These are phyloP conservation scores for Coprinopsis cinerea DNA, from an alignment of 768 basidiomycete species.

Conservation along the genomic window DNA sequence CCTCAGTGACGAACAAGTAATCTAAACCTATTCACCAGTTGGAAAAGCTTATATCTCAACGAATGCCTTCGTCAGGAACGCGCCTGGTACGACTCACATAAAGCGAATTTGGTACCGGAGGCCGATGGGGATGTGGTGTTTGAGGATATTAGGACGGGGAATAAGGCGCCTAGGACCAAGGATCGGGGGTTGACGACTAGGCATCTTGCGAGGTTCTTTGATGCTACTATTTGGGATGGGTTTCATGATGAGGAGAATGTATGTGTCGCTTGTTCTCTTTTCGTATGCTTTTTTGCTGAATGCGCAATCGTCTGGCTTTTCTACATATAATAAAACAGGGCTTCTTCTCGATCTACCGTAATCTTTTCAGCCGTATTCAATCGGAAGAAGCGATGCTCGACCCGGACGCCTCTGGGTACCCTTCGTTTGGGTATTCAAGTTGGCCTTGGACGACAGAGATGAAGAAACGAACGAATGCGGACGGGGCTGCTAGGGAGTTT, in stretches of 20 bases:
- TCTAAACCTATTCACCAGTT: constrained; percentile 15
- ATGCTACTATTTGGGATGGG: constrained; percentile 58
- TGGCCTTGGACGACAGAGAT: constrained; percentile 62
- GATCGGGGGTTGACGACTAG: constrained; percentile 76
- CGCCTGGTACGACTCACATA: constrained; percentile 97
- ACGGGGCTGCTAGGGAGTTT: constrained; percentile 56
- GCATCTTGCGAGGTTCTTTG: constrained; percentile 83
- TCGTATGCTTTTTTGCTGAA: not conserved
- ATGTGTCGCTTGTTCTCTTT: constrained; percentile 27
- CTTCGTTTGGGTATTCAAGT: constrained; percentile 74
- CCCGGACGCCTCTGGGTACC: constrained; percentile 48
- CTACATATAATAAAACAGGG: constrained; percentile 42
- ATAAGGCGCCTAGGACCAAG: constrained; percentile 41
- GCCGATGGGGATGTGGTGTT: constrained; percentile 82
- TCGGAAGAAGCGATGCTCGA: constrained; percentile 65
- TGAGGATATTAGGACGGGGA: constrained; percentile 77
- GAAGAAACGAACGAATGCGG: constrained; percentile 36
- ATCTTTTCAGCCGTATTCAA: constrained; percentile 77
- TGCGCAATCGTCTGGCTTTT: not conserved
- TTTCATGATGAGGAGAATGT: constrained; percentile 58
- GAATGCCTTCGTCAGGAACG: constrained; percentile 83
- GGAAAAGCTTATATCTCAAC: not conserved
- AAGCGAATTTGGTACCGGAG: constrained; percentile 70
- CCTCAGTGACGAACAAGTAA: constrained; percentile 90
- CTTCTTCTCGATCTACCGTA: constrained; percentile 86